Percentiles rank a stretch among this genome's conserved stretches.
phyloP scores from a whole-genome alignment of 2,329 filamentous ascomycete species.

The Conoideocrella luteorostrata region DNA sequence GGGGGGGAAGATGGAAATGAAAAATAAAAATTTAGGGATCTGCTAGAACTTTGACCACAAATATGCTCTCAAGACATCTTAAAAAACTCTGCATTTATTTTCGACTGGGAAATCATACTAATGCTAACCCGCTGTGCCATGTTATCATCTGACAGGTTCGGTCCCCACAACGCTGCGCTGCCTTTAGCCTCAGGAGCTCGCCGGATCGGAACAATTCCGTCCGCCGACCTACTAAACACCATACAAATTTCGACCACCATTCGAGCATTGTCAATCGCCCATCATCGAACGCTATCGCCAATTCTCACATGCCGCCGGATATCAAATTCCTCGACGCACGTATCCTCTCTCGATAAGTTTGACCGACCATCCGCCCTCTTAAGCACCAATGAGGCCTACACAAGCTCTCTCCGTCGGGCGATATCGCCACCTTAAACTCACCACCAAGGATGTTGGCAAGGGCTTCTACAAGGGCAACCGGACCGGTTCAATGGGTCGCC shows the following conservation, averaged over 20 bases:
- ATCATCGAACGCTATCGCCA: background rate
- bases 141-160: too few relatives aligned
- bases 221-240: slow-evolving; percentile 11
- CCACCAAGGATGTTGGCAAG: slow-evolving; percentile 86
- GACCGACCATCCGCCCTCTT: background rate
- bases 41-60: too few relatives aligned
- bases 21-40: too few relatives aligned
- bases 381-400: slow-evolving; percentile 56
- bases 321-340: background rate
- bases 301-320: background rate
- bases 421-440: slow-evolving; percentile 71
- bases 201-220: slow-evolving; percentile 25
- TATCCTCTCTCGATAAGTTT: background rate
- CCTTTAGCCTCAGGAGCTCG: background rate
- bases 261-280: background rate
- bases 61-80: too few relatives aligned
- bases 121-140: too few relatives aligned
- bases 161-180: too few relatives aligned
- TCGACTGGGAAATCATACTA: too few relatives aligned
- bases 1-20: too few relatives aligned
- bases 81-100: too few relatives aligned
- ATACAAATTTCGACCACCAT: slow-evolving; percentile 13
- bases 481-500: slow-evolving; percentile 77
- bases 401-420: slow-evolving; percentile 58
- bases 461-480: slow-evolving; percentile 97